Conservation (phyloP, 108 stramenopile genomes). For the Parietichytrium sp. region DNA sequence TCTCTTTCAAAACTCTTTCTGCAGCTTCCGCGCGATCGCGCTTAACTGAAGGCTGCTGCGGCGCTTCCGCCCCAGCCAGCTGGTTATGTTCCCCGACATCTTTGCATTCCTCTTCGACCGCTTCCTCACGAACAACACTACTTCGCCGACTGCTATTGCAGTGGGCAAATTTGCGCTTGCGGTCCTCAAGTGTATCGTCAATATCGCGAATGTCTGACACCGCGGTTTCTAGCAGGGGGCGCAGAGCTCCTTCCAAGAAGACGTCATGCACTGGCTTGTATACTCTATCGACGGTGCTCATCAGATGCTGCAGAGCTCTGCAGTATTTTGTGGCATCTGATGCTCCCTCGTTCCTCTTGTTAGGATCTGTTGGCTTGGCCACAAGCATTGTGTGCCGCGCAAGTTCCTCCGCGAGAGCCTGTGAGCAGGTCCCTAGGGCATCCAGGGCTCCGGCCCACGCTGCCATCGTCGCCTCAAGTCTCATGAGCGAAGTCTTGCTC, state of each 20-base stretch:
- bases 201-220: neutral
- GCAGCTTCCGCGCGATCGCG: constrained; percentile 15
- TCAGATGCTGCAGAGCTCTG: constrained; percentile 5
- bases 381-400: constrained; percentile 32
- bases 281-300: neutral
- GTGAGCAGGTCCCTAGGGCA: neutral
- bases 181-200: neutral
- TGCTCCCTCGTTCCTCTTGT: neutral
- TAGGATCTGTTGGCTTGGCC: neutral
- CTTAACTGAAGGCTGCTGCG: neutral
- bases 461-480: neutral
- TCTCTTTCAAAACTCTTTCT: neutral
- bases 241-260: neutral
- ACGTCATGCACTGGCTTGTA: neutral
- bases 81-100: neutral
- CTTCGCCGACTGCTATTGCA: constrained; percentile 21
- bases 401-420: constrained; percentile 32
- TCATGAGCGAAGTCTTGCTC: neutral
- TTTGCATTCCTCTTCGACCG: neutral
- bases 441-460: constrained; percentile 35
- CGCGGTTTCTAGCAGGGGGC: neutral
- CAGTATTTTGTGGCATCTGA: neutral
- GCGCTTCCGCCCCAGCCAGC: no score
- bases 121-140: neutral
- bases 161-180: constrained; percentile 14